Conservation (phyloP, 129 eudicot species). For the Glebionis coronaria region DNA sequence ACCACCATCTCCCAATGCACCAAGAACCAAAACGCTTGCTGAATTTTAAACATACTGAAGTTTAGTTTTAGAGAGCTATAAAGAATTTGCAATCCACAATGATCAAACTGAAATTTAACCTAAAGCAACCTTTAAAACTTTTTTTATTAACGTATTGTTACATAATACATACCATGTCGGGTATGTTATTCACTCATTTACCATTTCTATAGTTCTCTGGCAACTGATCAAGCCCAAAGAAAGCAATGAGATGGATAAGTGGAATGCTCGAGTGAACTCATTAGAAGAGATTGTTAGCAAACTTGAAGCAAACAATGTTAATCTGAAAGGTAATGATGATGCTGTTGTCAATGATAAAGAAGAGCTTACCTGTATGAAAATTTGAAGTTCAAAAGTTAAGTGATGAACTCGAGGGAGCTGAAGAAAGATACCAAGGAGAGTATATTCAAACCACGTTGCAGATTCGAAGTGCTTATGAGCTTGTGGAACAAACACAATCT, state of each 20-base stretch:
- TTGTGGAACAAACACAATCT: conserved; percentile 54
- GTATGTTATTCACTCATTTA: too few relatives aligned
- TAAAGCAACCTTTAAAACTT: too few relatives aligned
- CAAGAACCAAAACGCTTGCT: too few relatives aligned
- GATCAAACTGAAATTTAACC: too few relatives aligned
- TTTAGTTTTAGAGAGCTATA: background rate
- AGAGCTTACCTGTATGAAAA: conserved; percentile 41
- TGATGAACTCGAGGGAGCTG: conserved; percentile 66
- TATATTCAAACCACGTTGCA: conserved; percentile 67
- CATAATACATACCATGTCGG: too few relatives aligned
- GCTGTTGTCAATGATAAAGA: conserved; percentile 16
- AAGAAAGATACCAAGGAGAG: conserved; percentile 64
- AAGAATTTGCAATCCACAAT: background rate
- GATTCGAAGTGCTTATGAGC: conserved; percentile 76
- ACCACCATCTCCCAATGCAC: conserved; percentile 98
- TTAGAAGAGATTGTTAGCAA: conserved; percentile 57
- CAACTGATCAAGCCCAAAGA: too few relatives aligned
- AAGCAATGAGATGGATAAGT: conserved; percentile 64
- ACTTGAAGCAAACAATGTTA: conserved; percentile 27
- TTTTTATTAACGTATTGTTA: too few relatives aligned
- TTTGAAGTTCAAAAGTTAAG: conserved; percentile 48
- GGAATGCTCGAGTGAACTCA: conserved; percentile 42
- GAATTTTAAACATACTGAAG: conserved; percentile 38
- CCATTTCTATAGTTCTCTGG: too few relatives aligned
- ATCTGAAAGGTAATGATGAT: conserved; percentile 15